Evolutionary conservation across 2,329 filamentous ascomycete species (phyloP), one percentile per base, ranked within the genome.

Genomic region (Pseudogymnoascus sp.): DNA sequence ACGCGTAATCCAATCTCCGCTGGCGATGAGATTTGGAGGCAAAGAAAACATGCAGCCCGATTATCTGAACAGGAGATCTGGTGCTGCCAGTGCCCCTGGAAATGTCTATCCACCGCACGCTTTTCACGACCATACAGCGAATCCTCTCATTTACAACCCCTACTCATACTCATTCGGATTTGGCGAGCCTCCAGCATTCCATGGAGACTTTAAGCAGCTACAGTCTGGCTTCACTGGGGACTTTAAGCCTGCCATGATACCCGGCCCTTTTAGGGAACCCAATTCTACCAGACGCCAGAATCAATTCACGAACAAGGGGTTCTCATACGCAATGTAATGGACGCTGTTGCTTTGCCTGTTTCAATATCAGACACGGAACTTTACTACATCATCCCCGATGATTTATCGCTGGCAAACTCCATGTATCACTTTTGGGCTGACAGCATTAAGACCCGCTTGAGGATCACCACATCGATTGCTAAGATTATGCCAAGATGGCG

Each of bases 111-210:
- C 70, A n/a, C 38, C 66, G 16, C 70, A 71, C 31, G 59, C 69
- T 21, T 70, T 69, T 53, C 66, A 69, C 40, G 69, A 72, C 21
- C 53, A 68, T 8, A 65, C 65, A 21, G 64, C 64, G 18, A 73
- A 73, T 33, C 71, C 71, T 16, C 68, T 73, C 10, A 72, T 67
- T 63, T 67, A 65, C 42, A 65, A 69, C 12, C 56, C 56, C n/a
- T 67, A 67, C 53, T 61, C 65, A 16, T 65, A 66, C 28, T 63
- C 69, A 5, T 70, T 65, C 50, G 62, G 56, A 16, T 68, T 65
- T 61, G 63, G 60, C 23, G 64, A 65, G 11, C n/a, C 35, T 40
- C 59, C 35, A 18, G 33, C 38, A 38, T 60, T 60, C 35, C 59
- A 60, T n/a, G 59, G 23, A 5, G 59, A 60, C 3, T 10, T 40